phyloP scores from a whole-genome alignment of 2,329 filamentous ascomycete species.

The Calonectria leucothoes region DNA sequence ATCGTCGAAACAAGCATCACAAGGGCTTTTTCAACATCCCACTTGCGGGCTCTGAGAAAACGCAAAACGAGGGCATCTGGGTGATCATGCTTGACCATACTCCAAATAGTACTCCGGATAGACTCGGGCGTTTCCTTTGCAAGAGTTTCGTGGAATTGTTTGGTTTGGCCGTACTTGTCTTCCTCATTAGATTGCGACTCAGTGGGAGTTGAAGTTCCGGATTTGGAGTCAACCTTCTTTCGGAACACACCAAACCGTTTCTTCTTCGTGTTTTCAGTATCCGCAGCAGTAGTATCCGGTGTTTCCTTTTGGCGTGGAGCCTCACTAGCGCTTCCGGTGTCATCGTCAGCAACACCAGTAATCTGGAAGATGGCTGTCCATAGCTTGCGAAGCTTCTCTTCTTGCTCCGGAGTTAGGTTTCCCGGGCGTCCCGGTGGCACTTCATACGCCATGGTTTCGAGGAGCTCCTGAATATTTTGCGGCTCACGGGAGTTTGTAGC shows the following conservation, averaged over 20 bases:
- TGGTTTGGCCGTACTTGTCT: conserved; percentile 93
- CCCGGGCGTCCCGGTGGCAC: conserved; percentile 79
- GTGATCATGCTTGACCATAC: conserved; percentile 94
- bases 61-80: conserved; percentile 74
- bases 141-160: conserved; percentile 86
- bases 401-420: conserved; percentile 89
- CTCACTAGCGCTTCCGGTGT: conserved; percentile 38
- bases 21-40: conserved; percentile 52
- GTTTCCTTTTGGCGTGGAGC: conserved; percentile 31
- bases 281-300: conserved; percentile 36
- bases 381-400: conserved; percentile 87
- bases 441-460: conserved; percentile 54
- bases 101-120: conserved; percentile 86
- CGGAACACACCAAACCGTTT: conserved; percentile 78
- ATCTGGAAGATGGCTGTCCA: conserved; percentile 84
- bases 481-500: not conserved
- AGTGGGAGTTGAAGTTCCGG: conserved; percentile 48
- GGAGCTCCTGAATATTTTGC: conserved; percentile 26
- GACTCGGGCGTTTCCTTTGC: conserved; percentile 81
- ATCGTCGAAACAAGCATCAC: conserved; percentile 75
- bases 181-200: conserved; percentile 66
- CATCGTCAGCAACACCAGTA: conserved; percentile 68
- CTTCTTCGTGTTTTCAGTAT: conserved; percentile 76
- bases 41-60: conserved; percentile 54
- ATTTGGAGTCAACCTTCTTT: conserved; percentile 65